phyloP scores from a whole-genome alignment of 129 eudicot species.

The Cynara cardunculus region DNA sequence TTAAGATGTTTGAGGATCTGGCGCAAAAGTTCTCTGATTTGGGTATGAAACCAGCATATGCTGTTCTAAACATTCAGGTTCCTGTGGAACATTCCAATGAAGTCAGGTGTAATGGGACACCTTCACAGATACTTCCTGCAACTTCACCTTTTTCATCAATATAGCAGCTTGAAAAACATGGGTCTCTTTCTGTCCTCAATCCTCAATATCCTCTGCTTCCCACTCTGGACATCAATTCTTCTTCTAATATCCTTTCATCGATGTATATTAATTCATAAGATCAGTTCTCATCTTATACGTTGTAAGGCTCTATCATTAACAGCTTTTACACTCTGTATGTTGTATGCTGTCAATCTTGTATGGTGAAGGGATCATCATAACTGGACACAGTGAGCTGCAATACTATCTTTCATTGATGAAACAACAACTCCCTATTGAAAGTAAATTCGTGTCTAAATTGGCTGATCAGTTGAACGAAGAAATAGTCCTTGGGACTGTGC shows the following conservation, averaged over 20 bases:
- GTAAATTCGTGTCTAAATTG: slow-evolving; percentile 82
- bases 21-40: slow-evolving; percentile 47
- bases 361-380: slow-evolving; percentile 96
- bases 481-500: slow-evolving; percentile 91
- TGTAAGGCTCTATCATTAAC: background rate
- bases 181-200: too few relatives aligned
- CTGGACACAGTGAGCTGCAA: slow-evolving; percentile 78
- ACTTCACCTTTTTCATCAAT: too few relatives aligned
- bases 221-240: background rate
- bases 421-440: slow-evolving; percentile 95
- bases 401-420: slow-evolving; percentile 90
- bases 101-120: too few relatives aligned
- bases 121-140: too few relatives aligned
- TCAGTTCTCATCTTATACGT: background rate
- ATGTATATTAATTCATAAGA: background rate
- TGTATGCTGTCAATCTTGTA: too few relatives aligned
- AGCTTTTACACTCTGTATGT: background rate
- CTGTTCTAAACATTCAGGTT: too few relatives aligned
- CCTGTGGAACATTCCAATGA: too few relatives aligned
- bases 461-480: slow-evolving; percentile 98
- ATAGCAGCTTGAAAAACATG: too few relatives aligned
- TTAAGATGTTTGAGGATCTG: slow-evolving; percentile 54
- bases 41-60: slow-evolving; percentile 44
- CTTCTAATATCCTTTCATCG: background rate
- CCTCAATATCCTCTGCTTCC: background rate